A percentile compares a stretch with the other conserved stretches of the same genome.
phyloP scores from a whole-genome alignment of 148 eudicot genomes.

The Limonium bicolor region DNA sequence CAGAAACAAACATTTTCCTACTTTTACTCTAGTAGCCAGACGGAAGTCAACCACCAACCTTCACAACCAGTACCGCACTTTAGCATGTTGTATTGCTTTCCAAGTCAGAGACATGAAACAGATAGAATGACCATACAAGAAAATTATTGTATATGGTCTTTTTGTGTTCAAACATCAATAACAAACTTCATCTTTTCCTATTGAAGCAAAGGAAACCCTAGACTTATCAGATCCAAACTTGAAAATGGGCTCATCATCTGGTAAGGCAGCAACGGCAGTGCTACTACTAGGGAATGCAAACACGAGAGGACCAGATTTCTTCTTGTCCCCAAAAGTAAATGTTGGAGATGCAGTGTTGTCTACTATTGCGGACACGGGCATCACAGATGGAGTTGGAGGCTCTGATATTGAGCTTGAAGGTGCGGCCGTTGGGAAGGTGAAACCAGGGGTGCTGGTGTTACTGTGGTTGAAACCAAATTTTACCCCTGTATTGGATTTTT shows the following conservation, averaged over 20 bases:
- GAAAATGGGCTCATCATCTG: constrained; percentile 24
- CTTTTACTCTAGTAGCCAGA: too few relatives aligned
- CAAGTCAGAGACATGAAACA: too few relatives aligned
- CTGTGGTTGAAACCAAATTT: constrained; percentile 18
- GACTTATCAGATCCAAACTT: constrained; percentile 52
- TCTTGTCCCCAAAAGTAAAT: constrained; percentile 39
- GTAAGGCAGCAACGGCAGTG: constrained; percentile 15
- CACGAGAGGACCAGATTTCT: constrained; percentile 28
- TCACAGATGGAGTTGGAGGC: constrained; percentile 79
- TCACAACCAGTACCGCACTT: too few relatives aligned
- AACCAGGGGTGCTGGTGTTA: constrained; percentile 25
- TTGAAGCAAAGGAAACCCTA: constrained; percentile 46
- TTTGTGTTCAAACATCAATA: constrained; percentile 16
- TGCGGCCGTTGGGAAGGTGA: constrained; percentile 50
- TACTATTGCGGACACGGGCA: constrained; percentile 32
- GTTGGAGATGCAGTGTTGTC: constrained; percentile 17
- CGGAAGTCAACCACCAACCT: too few relatives aligned
- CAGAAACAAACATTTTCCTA: too few relatives aligned
- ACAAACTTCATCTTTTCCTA: constrained; percentile 39
- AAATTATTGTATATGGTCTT: too few relatives aligned
- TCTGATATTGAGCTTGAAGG: constrained; percentile 36
- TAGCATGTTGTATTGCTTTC: too few relatives aligned
- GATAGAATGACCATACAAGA: too few relatives aligned
- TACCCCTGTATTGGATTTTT: constrained; percentile 19
- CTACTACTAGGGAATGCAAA: constrained; percentile 48